Conservation (phyloP, 2,329 filamentous ascomycete genomes). For the Malbranchea zuffiana region DNA sequence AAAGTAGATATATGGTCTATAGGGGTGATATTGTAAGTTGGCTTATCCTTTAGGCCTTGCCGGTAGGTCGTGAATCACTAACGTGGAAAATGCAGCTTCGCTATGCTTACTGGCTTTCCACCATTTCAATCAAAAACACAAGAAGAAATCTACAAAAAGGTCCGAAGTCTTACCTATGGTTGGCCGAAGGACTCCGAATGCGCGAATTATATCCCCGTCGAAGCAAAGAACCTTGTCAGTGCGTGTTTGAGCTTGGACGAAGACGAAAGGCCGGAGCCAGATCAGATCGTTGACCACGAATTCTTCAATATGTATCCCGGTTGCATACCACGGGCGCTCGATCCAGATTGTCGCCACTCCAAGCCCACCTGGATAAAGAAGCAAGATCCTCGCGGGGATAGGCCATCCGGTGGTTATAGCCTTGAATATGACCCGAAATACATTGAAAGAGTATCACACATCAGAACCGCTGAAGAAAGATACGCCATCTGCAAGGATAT, state of each 20-base stretch:
- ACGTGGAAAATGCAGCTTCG: conserved; percentile 52
- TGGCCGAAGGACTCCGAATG: conserved; percentile 38
- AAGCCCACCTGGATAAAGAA: conserved; percentile 36
- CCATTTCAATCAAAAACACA: conserved; percentile 74
- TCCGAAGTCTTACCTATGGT: conserved; percentile 37
- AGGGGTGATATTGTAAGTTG: conserved; percentile 82
- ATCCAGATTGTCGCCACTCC: conserved; percentile 28
- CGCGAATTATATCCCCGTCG: conserved; percentile 38
- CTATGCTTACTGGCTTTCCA: conserved; percentile 90
- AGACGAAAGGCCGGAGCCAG: conserved; percentile 39
- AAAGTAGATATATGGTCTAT: conserved; percentile 98
- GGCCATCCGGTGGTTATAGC: conserved; percentile 33
- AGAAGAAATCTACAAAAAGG: conserved; percentile 42
- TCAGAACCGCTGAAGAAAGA: conserved; percentile 27
- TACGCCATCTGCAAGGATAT: conserved; percentile 32
- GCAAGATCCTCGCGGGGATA: conserved; percentile 38
- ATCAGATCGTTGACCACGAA: conserved; percentile 40
- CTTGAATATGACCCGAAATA: conserved; percentile 34
- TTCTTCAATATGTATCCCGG: conserved; percentile 43
- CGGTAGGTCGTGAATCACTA: conserved; percentile 6
- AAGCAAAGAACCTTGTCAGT: conserved; percentile 39
- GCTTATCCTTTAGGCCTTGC: not conserved
- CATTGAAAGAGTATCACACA: conserved; percentile 25
- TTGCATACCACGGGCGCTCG: conserved; percentile 36
- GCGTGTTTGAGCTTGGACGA: conserved; percentile 39